Percentiles rank a stretch among this genome's conserved stretches.
Conservation (phyloP, 352 stramenopile species). For the Phytophthora palmivora region DNA sequence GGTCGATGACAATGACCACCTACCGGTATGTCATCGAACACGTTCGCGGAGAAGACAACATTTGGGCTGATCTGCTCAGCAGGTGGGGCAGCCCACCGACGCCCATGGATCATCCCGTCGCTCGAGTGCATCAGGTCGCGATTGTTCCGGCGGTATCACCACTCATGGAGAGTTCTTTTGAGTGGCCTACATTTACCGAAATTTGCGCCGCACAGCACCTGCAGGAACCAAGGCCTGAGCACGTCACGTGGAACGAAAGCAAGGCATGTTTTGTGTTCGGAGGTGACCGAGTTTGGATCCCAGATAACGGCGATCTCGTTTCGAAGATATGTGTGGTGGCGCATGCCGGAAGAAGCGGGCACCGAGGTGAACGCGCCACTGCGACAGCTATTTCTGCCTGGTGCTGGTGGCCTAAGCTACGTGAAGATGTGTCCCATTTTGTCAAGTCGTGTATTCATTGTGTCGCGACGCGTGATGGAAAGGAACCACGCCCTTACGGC, state of each 20-base stretch:
- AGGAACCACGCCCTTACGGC: constrained; percentile 25
- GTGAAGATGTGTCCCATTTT: constrained; percentile 22
- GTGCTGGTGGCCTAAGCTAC: constrained; percentile 26
- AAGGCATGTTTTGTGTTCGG: not conserved
- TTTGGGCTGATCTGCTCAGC: constrained; percentile 21
- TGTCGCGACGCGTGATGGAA: not conserved
- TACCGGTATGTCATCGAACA: constrained; percentile 39
- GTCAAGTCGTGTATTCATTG: constrained; percentile 28
- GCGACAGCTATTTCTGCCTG: not conserved
- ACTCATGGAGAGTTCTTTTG: not conserved
- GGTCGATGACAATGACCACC: constrained; percentile 19
- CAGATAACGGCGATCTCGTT: not conserved
- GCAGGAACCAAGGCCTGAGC: not conserved
- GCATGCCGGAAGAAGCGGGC: constrained; percentile 26
- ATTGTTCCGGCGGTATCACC: constrained; percentile 3
- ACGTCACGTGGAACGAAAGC: not conserved
- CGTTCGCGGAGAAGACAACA: constrained; percentile 6
- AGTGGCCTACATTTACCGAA: constrained; percentile 1
- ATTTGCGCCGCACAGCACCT: not conserved
- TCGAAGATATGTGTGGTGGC: constrained; percentile 33
- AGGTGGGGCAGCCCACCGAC: constrained; percentile 6
- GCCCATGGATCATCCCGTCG: no score
- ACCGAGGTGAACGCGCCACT: constrained; percentile 33
- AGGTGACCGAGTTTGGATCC: constrained; percentile 3
- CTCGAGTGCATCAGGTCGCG: not conserved